phyloP scores from a whole-genome alignment of 495 filamentous ascomycete genomes.

The Neurospora sp. region DNA sequence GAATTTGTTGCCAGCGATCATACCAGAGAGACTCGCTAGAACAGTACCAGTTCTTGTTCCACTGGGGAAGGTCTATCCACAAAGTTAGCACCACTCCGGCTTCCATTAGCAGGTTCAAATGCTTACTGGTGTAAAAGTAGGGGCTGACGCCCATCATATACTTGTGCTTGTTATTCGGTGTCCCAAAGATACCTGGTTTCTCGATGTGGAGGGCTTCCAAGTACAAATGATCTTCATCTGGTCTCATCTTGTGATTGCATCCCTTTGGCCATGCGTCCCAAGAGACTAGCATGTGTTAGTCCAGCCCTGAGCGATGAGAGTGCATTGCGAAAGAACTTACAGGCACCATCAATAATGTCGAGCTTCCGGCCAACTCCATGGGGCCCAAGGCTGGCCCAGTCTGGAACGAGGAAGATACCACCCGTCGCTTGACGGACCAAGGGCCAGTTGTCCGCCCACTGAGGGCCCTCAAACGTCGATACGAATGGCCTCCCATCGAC shows the following conservation, averaged over 20 bases:
- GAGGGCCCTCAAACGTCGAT: slow-evolving; percentile 61
- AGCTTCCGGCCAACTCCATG: slow-evolving; percentile 33
- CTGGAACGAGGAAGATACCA: slow-evolving; percentile 50
- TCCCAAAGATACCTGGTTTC: slow-evolving; percentile 4
- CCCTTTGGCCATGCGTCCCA: slow-evolving; percentile 68
- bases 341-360: slow-evolving; percentile 49
- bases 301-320: neutral
- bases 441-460: slow-evolving; percentile 47
- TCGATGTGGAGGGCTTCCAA: slow-evolving; percentile 40
- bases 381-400: slow-evolving; percentile 52
- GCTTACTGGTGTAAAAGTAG: slow-evolving; percentile 55
- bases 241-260: slow-evolving; percentile 43
- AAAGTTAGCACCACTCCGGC: neutral
- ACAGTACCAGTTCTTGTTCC: slow-evolving; percentile 66
- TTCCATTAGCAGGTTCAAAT: neutral
- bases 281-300: slow-evolving; percentile 27
- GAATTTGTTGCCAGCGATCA: slow-evolving; percentile 59
- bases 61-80: slow-evolving; percentile 51
- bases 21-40: slow-evolving; percentile 64
- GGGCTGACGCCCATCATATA: slow-evolving; percentile 77
- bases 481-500: slow-evolving; percentile 51
- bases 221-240: slow-evolving; percentile 45
- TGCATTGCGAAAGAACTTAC: slow-evolving; percentile 14
- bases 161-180: slow-evolving; percentile 8
- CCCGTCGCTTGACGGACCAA: slow-evolving; percentile 41